These are phyloP conservation scores for Pseudodiploospora longispora DNA, from an alignment of 2,329 filamentous ascomycete species.

Conservation along the genomic window DNA sequence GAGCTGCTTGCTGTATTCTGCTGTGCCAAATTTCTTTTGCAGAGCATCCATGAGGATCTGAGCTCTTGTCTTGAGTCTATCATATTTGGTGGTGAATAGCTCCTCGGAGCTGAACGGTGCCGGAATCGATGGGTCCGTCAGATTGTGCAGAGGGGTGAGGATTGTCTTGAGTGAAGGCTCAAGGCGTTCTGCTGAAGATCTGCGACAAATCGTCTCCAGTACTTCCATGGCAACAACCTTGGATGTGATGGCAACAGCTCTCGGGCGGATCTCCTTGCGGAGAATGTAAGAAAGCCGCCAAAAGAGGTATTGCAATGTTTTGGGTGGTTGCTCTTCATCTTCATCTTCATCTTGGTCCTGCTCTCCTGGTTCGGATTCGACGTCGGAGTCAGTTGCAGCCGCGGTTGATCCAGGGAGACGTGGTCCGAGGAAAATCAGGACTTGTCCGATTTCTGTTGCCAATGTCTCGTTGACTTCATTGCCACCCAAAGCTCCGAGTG, in stretches of 20 bases:
- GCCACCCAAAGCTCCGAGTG: slow-evolving; percentile 49
- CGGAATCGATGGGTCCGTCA: slow-evolving; percentile 73
- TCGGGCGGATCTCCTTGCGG: slow-evolving; percentile 63
- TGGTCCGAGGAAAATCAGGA: slow-evolving; percentile 72
- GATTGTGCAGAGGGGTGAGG: slow-evolving; percentile 60
- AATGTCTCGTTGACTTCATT: slow-evolving; percentile 62
- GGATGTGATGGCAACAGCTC: slow-evolving; percentile 55
- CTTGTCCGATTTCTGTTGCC: slow-evolving; percentile 70
- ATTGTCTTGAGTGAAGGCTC: slow-evolving; percentile 54
- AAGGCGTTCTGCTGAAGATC: slow-evolving; percentile 50
- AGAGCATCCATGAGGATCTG: slow-evolving; percentile 73
- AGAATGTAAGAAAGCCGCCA: slow-evolving; percentile 70
- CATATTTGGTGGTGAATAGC: slow-evolving; percentile 59
- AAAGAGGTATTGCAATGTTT: slow-evolving; percentile 63
- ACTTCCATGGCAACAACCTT: slow-evolving; percentile 72
- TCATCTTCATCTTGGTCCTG: slow-evolving; percentile 37
- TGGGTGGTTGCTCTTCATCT: slow-evolving; percentile 30
- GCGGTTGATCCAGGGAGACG: slow-evolving; percentile 32
- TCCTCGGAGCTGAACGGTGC: slow-evolving; percentile 64
- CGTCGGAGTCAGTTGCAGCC: slow-evolving; percentile 30
- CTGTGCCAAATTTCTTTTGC: slow-evolving; percentile 76
- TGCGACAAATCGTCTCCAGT: slow-evolving; percentile 59
- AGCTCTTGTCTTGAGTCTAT: slow-evolving; percentile 61
- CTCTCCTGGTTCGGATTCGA: slow-evolving; percentile 34
- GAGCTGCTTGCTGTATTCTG: slow-evolving; percentile 68